Conservation (phyloP, 768 basidiomycete species). For the Pulveroboletus sp. region DNA sequence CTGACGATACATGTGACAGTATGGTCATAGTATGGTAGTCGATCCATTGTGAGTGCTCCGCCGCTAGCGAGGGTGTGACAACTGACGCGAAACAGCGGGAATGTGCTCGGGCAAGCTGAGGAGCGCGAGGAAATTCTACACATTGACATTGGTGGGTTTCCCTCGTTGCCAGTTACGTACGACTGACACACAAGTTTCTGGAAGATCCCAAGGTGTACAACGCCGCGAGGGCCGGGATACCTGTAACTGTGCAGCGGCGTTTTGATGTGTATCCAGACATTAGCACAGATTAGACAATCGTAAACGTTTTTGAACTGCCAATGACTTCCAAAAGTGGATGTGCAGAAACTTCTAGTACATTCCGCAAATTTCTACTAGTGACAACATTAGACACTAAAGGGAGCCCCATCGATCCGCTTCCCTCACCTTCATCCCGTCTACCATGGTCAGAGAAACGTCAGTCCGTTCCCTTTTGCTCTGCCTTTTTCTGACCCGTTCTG, state of each 20-base stretch:
- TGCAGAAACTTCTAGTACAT: slow-evolving; percentile 30
- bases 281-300: slow-evolving; percentile 23
- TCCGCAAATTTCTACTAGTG: slow-evolving; percentile 32
- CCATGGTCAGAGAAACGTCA: slow-evolving; percentile 73
- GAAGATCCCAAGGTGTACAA: slow-evolving; percentile 60
- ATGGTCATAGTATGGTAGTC: slow-evolving; percentile 90
- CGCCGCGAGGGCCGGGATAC: slow-evolving; percentile 77
- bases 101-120: slow-evolving; percentile 67
- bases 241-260: slow-evolving; percentile 86
- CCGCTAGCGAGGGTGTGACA: background rate
- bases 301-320: background rate
- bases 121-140: slow-evolving; percentile 80
- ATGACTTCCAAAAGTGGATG: slow-evolving; percentile 19
- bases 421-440: slow-evolving; percentile 15
- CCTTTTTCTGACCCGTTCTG: background rate
- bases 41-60: slow-evolving; percentile 70
- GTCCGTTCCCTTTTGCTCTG: background rate
- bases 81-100: slow-evolving; percentile 53
- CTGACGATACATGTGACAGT: slow-evolving; percentile 42
- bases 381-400: slow-evolving; percentile 31
- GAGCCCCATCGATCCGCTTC: slow-evolving; percentile 4
- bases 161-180: background rate
- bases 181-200: slow-evolving; percentile 22
- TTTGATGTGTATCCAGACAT: slow-evolving; percentile 92
- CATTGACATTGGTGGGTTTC: slow-evolving; percentile 71